Evolutionary conservation across 108 stramenopile species (phyloP).

Genomic region (Halocafeteria seosinensis): DNA sequence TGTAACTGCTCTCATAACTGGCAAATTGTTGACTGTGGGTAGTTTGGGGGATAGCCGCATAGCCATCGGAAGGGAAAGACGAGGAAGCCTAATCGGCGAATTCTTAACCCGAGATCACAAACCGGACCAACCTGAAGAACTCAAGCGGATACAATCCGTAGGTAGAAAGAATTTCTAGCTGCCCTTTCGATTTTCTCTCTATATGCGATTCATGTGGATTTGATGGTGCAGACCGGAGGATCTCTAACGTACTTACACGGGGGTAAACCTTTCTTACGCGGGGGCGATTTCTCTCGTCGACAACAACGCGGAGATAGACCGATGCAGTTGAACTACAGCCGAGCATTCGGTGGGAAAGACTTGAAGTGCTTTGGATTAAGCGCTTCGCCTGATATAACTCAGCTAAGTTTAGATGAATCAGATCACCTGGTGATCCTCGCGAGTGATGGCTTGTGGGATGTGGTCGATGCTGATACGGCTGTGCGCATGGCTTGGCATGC

Average conservation of each 20-base stretch:
- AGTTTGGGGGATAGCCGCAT: constrained; percentile 8
- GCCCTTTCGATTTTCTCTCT: neutral
- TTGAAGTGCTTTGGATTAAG: constrained; percentile 7
- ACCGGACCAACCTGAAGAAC: constrained; percentile 8
- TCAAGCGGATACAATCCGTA: neutral
- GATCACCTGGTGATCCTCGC: constrained; percentile 28
- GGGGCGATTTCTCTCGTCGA: constrained; percentile 5
- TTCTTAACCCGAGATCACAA: constrained; percentile 14
- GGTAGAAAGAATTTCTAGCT: neutral
- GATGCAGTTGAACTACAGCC: constrained; percentile 13
- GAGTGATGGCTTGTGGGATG: constrained; percentile 46
- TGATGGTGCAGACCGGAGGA: neutral
- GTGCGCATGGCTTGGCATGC: constrained; percentile 14
- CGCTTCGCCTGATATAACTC: constrained; percentile 1
- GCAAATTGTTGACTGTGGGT: neutral
- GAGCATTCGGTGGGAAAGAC: constrained; percentile 13
- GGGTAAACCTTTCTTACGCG: constrained; percentile 13
- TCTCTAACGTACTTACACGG: constrained; percentile 10
- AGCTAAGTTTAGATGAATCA: neutral
- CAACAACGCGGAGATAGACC: constrained; percentile 7
- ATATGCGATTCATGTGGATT: neutral
- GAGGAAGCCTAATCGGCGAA: neutral
- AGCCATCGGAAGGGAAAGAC: neutral
- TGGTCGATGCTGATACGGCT: constrained; percentile 25
- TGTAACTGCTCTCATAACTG: constrained; percentile 1